These are phyloP conservation scores for Blumeriella jaapii DNA, from an alignment of 2,329 filamentous ascomycete genomes.

Conservation along the genomic window DNA sequence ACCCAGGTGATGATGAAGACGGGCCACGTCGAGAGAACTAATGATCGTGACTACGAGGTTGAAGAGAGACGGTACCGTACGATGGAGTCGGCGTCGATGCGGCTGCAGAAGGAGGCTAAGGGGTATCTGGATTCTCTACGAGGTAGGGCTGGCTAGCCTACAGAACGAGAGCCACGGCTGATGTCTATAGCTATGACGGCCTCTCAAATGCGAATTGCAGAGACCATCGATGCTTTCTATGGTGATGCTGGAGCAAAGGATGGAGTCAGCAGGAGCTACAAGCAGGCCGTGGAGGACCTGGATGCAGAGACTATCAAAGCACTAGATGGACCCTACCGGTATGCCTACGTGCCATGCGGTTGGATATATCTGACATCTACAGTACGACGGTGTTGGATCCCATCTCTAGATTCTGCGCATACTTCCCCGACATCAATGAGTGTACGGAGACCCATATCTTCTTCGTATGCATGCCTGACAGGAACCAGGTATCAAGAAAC, in stretches of 20 bases:
- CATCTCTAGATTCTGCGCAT: slow-evolving; percentile 90
- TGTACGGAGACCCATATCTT: slow-evolving; percentile 40
- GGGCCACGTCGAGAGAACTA: slow-evolving; percentile 97
- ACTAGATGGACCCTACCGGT: slow-evolving; percentile 88
- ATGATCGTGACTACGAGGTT: slow-evolving; percentile 96
- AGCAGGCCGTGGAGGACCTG: slow-evolving; percentile 94
- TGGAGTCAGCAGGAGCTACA: slow-evolving; percentile 92
- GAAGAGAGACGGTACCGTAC: slow-evolving; percentile 95
- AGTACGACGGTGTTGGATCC: slow-evolving; percentile 90
- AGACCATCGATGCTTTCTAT: slow-evolving; percentile 99
- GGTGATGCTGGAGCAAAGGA: slow-evolving; percentile 90
- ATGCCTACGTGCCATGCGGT: slow-evolving; percentile 16
- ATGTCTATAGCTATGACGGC: slow-evolving; percentile 75
- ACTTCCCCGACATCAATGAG: slow-evolving; percentile 98
- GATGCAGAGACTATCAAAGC: slow-evolving; percentile 98
- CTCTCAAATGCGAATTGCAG: slow-evolving; percentile 97
- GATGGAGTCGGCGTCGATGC: slow-evolving; percentile 87
- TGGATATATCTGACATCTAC: slow-evolving; percentile 15
- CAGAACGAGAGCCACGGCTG: slow-evolving; percentile 3
- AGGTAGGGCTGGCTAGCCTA: slow-evolving; percentile 39
- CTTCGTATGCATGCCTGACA: background rate
- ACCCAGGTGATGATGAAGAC: slow-evolving; percentile 99
- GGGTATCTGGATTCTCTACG: slow-evolving; percentile 92
- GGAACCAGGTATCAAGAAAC: slow-evolving; percentile 76
- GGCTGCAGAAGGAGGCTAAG: slow-evolving; percentile 94